Percentiles rank a stretch among this genome's conserved stretches.
phyloP scores from a whole-genome alignment of 1,284 basidiomycete genomes.

The Neotropicomus parvogracilis region DNA sequence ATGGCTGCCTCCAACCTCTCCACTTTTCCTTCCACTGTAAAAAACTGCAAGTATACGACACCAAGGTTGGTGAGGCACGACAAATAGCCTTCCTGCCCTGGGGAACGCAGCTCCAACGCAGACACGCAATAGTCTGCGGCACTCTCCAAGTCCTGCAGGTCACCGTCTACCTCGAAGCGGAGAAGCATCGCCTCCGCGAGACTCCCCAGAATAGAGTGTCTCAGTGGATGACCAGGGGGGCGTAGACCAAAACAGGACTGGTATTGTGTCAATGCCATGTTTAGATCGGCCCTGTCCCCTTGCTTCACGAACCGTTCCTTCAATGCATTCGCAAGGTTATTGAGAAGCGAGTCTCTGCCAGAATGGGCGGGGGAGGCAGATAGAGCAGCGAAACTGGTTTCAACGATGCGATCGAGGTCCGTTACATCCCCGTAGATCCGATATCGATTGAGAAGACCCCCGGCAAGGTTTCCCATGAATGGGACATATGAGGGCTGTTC shows the following conservation, averaged over 20 bases:
- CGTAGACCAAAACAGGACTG: conserved; percentile 23
- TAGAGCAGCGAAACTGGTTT: conserved; percentile 13
- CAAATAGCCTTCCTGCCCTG: conserved; percentile 17
- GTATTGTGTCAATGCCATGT: conserved; percentile 17
- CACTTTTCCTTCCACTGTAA: conserved; percentile 5
- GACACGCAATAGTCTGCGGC: conserved; percentile 9
- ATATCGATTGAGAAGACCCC: conserved; percentile 21
- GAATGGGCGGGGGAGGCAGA: conserved; percentile 4
- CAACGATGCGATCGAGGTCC: conserved; percentile 23
- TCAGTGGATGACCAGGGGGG: conserved; percentile 23
- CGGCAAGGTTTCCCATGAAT: conserved; percentile 19
- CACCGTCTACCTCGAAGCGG: conserved; percentile 20
- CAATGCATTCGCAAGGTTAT: conserved; percentile 22
- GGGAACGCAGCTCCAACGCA: conserved; percentile 20
- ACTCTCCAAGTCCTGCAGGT: conserved; percentile 20
- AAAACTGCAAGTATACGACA: conserved; percentile 6
- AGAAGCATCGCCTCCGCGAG: conserved; percentile 14
- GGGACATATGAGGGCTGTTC: conserved; percentile 15
- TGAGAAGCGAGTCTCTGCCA: conserved; percentile 21
- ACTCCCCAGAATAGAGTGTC: conserved; percentile 18
- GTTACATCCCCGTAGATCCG: conserved; percentile 16
- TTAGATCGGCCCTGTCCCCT: conserved; percentile 20
- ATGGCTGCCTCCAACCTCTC: conserved; percentile 22
- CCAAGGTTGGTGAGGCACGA: conserved; percentile 14
- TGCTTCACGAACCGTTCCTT: conserved; percentile 16